Evolutionary conservation across 2,329 filamentous ascomycete species (phyloP), one percentile per base, ranked within the genome.

Genomic region (Cladosporium sp.): DNA sequence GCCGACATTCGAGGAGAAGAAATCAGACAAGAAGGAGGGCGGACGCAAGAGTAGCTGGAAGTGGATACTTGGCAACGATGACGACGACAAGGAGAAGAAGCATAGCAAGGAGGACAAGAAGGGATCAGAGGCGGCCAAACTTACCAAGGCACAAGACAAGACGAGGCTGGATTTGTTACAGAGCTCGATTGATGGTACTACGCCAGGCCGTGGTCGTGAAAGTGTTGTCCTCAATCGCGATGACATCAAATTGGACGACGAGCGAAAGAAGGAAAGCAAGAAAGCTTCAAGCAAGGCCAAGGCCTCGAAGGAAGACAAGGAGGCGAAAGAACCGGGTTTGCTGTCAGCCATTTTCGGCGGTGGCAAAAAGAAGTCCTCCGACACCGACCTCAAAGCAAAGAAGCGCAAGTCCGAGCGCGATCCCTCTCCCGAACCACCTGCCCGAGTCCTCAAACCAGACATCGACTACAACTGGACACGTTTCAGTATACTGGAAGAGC

Each of bases 381-480:
- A 92, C 51, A 84, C 83, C 58, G 88, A 95, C 49, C 78, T 79
- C 29, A 76, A 77, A 51, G 78, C 83, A 58, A 91, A 88, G 71
- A 94, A 91, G 69, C 78, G 76, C 29, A 82, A 85, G 58, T 77
- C 76, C 7, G 81, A 85, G 41, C 82, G 89, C 48, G 82, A 85
- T 5, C 72, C 88, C 7, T 95, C 91, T 0, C 91, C 92, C 2
- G 90, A 95, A 36, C 84, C 85, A n/a, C 75, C 78, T 1, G 82
- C 82, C 55, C 83, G 85, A 43, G 78, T 84, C 30, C 73, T 95
- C 49, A 85, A 83, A 57, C 86, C 93, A 4, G 92, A 97, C 63
- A 79, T 96, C 55, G 92, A 97, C 68, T 98, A 95, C 69, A 88
- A 90, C 59, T 98, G 93, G 88, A 93, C 90, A 1, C 79, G 93